Percentiles rank a stretch among this genome's conserved stretches.
These are phyloP conservation scores for Rhizoclosmatium sp. DNA, from an alignment of 192 early-diverging fungal species.

Conservation along the genomic window DNA sequence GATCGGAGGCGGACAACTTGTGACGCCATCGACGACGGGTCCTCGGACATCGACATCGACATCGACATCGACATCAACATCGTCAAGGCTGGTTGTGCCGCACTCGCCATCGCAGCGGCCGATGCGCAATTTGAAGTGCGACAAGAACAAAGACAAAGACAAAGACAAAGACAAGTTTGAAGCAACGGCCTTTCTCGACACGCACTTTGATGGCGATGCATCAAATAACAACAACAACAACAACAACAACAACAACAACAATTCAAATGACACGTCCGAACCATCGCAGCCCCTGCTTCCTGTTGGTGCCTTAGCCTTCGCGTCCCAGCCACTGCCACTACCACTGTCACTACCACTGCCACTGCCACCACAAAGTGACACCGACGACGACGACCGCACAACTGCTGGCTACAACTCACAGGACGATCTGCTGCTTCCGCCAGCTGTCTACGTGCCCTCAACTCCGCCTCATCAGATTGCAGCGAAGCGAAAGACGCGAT, in stretches of 20 bases:
- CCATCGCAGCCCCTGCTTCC: too few species aligned
- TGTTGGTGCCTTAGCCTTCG: not conserved
- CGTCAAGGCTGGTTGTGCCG: not conserved
- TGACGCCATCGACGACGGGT: not conserved
- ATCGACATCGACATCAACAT: not conserved
- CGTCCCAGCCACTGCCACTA: not conserved
- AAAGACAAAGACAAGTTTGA: too few species aligned
- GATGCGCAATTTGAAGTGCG: not conserved
- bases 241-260: too few species aligned
- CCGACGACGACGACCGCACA: constrained; percentile 13
- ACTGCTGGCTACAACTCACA: constrained; percentile 22
- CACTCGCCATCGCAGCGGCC: not conserved
- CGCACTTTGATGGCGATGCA: too few species aligned
- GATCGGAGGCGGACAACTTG: not conserved
- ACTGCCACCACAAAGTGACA: not conserved
- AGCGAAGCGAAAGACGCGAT: not conserved
- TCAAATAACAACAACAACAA: too few species aligned
- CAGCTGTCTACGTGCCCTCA: not conserved
- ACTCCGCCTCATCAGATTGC: not conserved
- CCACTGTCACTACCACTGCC: not conserved
- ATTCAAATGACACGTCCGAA: too few species aligned
- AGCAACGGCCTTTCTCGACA: not conserved
- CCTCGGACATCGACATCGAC: not conserved
- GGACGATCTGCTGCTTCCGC: not conserved
- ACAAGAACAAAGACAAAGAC: too few species aligned